Conservation (phyloP, 2,329 filamentous ascomycete genomes). For the Septoria petroselini region DNA sequence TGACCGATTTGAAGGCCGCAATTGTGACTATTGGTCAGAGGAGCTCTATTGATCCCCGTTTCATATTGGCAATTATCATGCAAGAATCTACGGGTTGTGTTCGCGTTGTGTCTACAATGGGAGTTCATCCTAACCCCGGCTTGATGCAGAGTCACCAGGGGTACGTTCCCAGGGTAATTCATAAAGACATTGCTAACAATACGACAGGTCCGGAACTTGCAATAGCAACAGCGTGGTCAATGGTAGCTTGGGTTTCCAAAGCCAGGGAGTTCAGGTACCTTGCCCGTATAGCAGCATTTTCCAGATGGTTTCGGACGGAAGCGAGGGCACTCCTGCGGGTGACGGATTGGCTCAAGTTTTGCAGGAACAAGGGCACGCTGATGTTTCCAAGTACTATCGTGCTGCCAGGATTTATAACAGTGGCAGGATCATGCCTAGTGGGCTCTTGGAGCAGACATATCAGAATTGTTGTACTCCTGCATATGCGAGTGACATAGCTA, state of each 20-base stretch:
- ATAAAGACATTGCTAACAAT: too few relatives aligned
- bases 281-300: too few relatives aligned
- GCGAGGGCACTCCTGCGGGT: constrained; percentile 42
- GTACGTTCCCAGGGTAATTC: too few relatives aligned
- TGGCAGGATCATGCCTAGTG: constrained; percentile 4
- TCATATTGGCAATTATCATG: constrained; percentile 46
- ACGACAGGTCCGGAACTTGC: too few relatives aligned
- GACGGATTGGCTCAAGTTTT: constrained; percentile 45
- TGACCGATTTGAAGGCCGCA: constrained; percentile 39
- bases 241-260: too few relatives aligned
- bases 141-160: constrained; percentile 48
- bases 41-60: constrained; percentile 41
- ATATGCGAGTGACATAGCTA: constrained; percentile 53
- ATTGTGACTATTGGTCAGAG: constrained; percentile 37
- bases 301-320: constrained; percentile 46
- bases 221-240: too few relatives aligned
- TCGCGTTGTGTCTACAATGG: constrained; percentile 39
- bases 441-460: constrained; percentile 38
- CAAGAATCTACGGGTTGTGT: constrained; percentile 49
- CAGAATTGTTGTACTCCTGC: constrained; percentile 51
- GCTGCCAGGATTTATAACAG: constrained; percentile 48
- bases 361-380: constrained; percentile 31
- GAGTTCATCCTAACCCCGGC: constrained; percentile 45
- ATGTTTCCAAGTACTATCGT: too few relatives aligned
- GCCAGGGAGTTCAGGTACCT: too few relatives aligned